Evolutionary conservation across 2,329 filamentous ascomycete species (phyloP).

Genomic region (Talaromyces albobiverticillius): DNA sequence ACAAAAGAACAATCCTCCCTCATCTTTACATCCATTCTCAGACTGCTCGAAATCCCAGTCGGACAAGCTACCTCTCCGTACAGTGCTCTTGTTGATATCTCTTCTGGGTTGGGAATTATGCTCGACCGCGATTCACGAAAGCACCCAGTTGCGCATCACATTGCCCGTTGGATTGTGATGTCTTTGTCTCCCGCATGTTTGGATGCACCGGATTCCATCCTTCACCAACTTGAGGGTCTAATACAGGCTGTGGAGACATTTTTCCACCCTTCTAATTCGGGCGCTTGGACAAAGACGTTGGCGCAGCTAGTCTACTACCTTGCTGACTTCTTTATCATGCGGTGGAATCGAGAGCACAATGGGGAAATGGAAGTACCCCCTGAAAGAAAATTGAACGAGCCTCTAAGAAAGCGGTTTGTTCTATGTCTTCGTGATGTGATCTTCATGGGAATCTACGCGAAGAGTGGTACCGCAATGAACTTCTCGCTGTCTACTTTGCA

Average conservation of each 20-base stretch:
- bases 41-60: constrained; percentile 91
- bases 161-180: constrained; percentile 89
- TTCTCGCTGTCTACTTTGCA: constrained; percentile 90
- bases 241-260: constrained; percentile 97
- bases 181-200: constrained; percentile 83
- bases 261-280: constrained; percentile 96
- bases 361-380: constrained; percentile 84
- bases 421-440: constrained; percentile 84
- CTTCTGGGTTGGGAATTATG: constrained; percentile 77
- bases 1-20: constrained; percentile 86
- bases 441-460: constrained; percentile 97
- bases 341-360: constrained; percentile 93
- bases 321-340: constrained; percentile 92
- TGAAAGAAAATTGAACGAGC: constrained; percentile 73
- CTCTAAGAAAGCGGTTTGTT: constrained; percentile 86
- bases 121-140: constrained; percentile 92
- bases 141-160: constrained; percentile 86
- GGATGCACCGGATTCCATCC: constrained; percentile 71
- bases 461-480: constrained; percentile 86
- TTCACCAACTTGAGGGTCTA: constrained; percentile 82
- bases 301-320: constrained; percentile 90
- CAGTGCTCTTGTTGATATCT: constrained; percentile 72
- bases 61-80: constrained; percentile 95
- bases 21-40: constrained; percentile 86
- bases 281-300: constrained; percentile 83